phyloP scores from a whole-genome alignment of 495 filamentous ascomycete species.

The Hypoxylon cercidicola region DNA sequence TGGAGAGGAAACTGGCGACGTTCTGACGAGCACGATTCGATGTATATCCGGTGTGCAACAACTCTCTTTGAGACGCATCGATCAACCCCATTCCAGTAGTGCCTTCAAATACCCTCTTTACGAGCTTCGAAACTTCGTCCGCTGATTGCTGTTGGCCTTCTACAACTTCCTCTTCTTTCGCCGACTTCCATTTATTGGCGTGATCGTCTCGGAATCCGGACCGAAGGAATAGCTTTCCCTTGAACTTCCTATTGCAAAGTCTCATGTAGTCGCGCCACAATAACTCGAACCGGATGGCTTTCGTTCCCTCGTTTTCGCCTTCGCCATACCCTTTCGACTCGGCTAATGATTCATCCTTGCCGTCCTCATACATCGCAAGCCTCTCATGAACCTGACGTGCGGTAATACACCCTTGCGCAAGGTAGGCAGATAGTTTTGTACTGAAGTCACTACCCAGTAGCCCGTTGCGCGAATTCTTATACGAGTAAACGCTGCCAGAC shows the following conservation, averaged over 20 bases:
- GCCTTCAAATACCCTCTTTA: constrained; percentile 67
- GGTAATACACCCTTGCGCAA: constrained; percentile 73
- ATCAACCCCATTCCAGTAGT: constrained; percentile 76
- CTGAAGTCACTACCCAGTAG: constrained; percentile 73
- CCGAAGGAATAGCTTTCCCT: constrained; percentile 66
- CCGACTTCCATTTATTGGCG: constrained; percentile 53
- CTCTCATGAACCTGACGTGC: constrained; percentile 71
- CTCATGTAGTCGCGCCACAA: constrained; percentile 83
- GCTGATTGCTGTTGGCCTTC: constrained; percentile 45
- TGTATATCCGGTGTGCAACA: constrained; percentile 76
- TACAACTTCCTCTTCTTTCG: constrained; percentile 32
- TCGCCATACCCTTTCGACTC: constrained; percentile 63
- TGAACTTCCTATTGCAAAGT: constrained; percentile 73
- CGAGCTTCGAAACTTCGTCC: constrained; percentile 46
- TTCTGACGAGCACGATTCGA: constrained; percentile 78
- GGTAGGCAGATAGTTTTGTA: constrained; percentile 75
- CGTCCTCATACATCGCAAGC: constrained; percentile 71
- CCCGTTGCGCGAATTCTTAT: constrained; percentile 75
- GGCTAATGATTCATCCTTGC: constrained; percentile 51
- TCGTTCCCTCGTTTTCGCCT: constrained; percentile 75
- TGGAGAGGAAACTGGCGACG: constrained; percentile 74
- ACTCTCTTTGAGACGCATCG: constrained; percentile 74
- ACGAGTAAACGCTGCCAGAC: constrained; percentile 65
- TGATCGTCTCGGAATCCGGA: constrained; percentile 66
- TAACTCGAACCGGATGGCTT: constrained; percentile 73